These are phyloP conservation scores for Nicotiana benthamiana DNA, from an alignment of 257 asterid genomes.

Conservation along the genomic window DNA sequence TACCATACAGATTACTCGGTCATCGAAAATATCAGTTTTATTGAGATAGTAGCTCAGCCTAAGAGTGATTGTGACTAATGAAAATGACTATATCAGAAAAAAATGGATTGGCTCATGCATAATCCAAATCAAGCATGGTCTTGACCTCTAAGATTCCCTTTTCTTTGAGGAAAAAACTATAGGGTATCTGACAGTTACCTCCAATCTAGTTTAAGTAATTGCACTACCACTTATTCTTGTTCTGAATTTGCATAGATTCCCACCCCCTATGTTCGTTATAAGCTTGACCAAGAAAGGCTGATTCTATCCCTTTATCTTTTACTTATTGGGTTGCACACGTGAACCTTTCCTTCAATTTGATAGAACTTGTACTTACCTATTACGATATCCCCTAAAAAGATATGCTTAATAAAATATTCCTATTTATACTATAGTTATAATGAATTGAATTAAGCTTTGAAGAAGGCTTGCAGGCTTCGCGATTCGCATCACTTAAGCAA, in stretches of 20 bases:
- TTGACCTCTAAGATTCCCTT: background rate
- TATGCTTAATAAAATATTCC: background rate
- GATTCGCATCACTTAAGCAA: background rate
- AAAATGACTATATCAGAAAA: background rate
- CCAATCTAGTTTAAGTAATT: background rate
- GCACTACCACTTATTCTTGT: background rate
- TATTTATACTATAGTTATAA: background rate
- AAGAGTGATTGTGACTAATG: background rate
- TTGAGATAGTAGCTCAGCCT: background rate
- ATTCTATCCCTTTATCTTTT: background rate
- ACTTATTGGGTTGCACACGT: no score
- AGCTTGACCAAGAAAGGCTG: background rate
- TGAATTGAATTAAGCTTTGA: background rate
- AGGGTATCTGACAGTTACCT: background rate
- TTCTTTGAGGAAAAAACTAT: background rate
- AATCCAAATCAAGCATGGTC: background rate
- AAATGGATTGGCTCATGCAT: background rate
- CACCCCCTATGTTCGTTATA: background rate
- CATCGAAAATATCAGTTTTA: background rate
- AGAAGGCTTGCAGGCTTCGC: no score
- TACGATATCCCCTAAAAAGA: background rate
- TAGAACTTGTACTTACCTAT: background rate
- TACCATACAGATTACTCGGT: no score
- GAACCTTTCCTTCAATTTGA: background rate
- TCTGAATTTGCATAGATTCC: background rate